A percentile compares a stretch with the other conserved stretches of the same genome.
These are phyloP conservation scores for Globisporangium cederbergense DNA, from an alignment of 352 stramenopile genomes.

Conservation along the genomic window DNA sequence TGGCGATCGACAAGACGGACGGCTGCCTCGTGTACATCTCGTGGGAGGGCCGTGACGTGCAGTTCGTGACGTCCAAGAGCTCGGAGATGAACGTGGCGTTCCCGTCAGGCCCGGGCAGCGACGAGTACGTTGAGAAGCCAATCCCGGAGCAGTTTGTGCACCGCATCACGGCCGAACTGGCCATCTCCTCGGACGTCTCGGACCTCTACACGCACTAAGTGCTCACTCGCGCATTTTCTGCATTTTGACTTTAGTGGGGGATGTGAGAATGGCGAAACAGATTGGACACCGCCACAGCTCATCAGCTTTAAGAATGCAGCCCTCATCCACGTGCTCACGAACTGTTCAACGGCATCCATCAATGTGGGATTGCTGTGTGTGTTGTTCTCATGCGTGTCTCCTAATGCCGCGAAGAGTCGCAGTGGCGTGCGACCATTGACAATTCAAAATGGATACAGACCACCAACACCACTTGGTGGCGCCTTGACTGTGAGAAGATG, in stretches of 20 bases:
- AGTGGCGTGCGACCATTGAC: neutral
- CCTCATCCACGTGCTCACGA: neutral
- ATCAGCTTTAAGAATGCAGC: neutral
- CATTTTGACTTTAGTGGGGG: neutral
- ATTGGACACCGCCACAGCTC: neutral
- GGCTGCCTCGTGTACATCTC: conserved; percentile 95
- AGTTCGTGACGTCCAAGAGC: conserved; percentile 96
- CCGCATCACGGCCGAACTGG: conserved; percentile 83
- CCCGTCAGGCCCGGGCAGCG: conserved; percentile 67
- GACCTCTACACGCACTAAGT: conserved; percentile 91
- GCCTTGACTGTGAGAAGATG: conserved; percentile 4
- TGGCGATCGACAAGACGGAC: conserved; percentile 99
- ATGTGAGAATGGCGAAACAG: neutral
- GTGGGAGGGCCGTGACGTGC: conserved; percentile 84
- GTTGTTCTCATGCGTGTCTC: neutral
- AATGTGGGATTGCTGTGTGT: neutral
- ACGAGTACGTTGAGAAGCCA: conserved; percentile 94
- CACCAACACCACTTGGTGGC: too few species aligned
- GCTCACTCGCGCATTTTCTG: neutral
- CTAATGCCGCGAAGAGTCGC: neutral
- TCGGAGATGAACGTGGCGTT: conserved; percentile 97
- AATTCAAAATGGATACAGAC: neutral
- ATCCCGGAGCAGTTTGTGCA: conserved; percentile 98
- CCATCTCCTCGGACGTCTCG: conserved; percentile 91
- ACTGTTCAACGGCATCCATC: too few species aligned